These are phyloP conservation scores for Rhinocladiella mackenziei DNA, from an alignment of 2,329 filamentous ascomycete genomes.

Conservation along the genomic window DNA sequence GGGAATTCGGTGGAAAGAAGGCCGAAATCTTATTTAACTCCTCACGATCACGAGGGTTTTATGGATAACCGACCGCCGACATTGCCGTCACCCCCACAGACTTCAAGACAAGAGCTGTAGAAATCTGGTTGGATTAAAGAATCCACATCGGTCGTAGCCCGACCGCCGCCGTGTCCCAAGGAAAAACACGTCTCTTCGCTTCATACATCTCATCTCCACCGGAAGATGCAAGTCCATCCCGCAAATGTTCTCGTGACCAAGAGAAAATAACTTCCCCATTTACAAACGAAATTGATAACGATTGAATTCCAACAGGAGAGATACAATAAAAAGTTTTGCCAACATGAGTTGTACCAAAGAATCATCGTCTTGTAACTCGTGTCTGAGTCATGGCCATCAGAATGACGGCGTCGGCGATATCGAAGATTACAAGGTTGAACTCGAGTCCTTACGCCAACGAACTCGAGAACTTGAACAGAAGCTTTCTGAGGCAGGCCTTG, in stretches of 20 bases:
- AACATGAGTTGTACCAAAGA: slow-evolving; percentile 10
- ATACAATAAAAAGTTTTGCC: slow-evolving; percentile 4
- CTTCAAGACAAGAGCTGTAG: too few relatives aligned
- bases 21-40: background rate
- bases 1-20: background rate
- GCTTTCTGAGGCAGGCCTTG: slow-evolving; percentile 32
- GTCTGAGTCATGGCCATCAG: slow-evolving; percentile 12
- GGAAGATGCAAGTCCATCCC: too few relatives aligned
- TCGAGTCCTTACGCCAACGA: slow-evolving; percentile 38
- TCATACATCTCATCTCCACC: too few relatives aligned
- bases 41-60: background rate
- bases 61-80: too few relatives aligned
- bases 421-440: slow-evolving; percentile 41
- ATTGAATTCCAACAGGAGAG: background rate
- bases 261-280: background rate
- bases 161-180: too few relatives aligned
- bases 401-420: slow-evolving; percentile 29
- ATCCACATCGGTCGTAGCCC: too few relatives aligned
- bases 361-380: slow-evolving; percentile 7
- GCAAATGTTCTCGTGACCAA: too few relatives aligned
- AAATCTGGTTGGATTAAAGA: too few relatives aligned
- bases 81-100: background rate
- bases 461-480: slow-evolving; percentile 38
- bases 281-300: background rate
- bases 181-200: too few relatives aligned